phyloP scores from a whole-genome alignment of 1,284 basidiomycete genomes.

The Ganoderma meredithae region DNA sequence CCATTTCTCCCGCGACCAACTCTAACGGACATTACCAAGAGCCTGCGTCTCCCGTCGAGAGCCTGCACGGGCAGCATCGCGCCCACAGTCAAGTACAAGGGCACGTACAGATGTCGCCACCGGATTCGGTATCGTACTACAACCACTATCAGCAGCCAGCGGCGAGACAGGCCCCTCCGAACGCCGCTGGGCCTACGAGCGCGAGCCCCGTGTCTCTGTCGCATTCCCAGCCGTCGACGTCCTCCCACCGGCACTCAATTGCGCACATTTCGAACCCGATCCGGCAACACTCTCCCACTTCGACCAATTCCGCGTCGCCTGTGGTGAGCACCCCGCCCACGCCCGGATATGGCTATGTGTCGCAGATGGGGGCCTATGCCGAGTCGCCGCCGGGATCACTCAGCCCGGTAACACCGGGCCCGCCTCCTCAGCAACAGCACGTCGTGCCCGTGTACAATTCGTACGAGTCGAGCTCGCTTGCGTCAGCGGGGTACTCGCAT shows the following conservation, averaged over 20 bases:
- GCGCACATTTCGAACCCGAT: slow-evolving; percentile 35
- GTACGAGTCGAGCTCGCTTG: slow-evolving; percentile 31
- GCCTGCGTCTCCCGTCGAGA: slow-evolving; percentile 28
- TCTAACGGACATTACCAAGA: slow-evolving; percentile 23
- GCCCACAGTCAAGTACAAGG: slow-evolving; percentile 11
- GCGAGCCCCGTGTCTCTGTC: slow-evolving; percentile 15
- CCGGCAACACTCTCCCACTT: slow-evolving; percentile 27
- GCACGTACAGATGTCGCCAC: slow-evolving; percentile 13
- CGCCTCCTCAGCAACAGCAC: slow-evolving; percentile 17
- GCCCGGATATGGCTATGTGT: slow-evolving; percentile 23
- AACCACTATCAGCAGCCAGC: slow-evolving; percentile 17
- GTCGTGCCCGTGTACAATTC: slow-evolving; percentile 23
- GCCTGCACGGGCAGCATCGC: slow-evolving; percentile 9
- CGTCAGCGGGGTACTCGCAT: slow-evolving; percentile 27
- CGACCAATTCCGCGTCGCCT: slow-evolving; percentile 25
- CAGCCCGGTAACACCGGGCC: slow-evolving; percentile 21
- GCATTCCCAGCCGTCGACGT: slow-evolving; percentile 12
- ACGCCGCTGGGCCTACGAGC: slow-evolving; percentile 18
- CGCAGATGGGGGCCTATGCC: slow-evolving; percentile 21
- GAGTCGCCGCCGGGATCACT: slow-evolving; percentile 26
- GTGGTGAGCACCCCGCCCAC: slow-evolving; percentile 29
- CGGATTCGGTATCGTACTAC: slow-evolving; percentile 20
- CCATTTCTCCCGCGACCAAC: slow-evolving; percentile 21
- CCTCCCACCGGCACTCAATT: slow-evolving; percentile 32
- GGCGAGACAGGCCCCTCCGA: slow-evolving; percentile 14